Base-by-base conservation (phyloP, 352 stramenopile genomes). In the Globisporangium yorkense region DNA sequence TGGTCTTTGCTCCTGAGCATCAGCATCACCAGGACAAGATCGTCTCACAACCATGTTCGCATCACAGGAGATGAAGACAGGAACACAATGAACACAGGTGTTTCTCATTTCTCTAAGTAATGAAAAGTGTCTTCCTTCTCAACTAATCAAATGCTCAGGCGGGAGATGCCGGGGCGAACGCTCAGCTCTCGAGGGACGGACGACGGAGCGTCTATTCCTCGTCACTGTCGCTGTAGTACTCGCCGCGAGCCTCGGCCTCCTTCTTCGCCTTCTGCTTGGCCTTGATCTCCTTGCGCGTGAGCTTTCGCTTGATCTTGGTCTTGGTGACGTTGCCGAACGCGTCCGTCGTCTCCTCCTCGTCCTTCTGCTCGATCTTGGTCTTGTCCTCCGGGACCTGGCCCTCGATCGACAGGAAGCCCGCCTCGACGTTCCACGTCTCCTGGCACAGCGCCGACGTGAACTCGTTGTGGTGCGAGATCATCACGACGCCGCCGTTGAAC, bases 401-500 rank as follows among this genome's bases (percentile, higher is more conserved):
- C 13, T 96, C 71, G 45, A 98, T 90, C 18, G 55, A 33, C 10
- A 98, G 75, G 50, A 80, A 74, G 63, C 96, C 96, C 41, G 77
- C 74, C 0, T 91, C 89, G 2, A 98, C 85, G 68, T 97, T 83
- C 96, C 96, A 99, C 65, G 90, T 94, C 75, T 99, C 95, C 57
- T 89, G 94, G 63, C 83, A 97, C 48, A 98, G 75, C 2, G 87
- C 90, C 61, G 80, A 89, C 57, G 97, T 97, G 75, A 99, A 99
- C 71, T 98, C 96, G 64, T 97, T 93, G 92, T 97, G 95, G 76
- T 98, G 95, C 40, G 92, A 97, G 74, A 98, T 98, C 91, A 98
- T 98, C 47, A 98, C 80, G 15, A 98, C 92, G 87, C 96, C 96
- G 73, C 96, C 96, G 70, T 98, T 93, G 75, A 98, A 99, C 44